Percentiles rank a stretch among this genome's conserved stretches.
Conservation (phyloP, 2,329 filamentous ascomycete genomes). For the Phoma sp. region DNA sequence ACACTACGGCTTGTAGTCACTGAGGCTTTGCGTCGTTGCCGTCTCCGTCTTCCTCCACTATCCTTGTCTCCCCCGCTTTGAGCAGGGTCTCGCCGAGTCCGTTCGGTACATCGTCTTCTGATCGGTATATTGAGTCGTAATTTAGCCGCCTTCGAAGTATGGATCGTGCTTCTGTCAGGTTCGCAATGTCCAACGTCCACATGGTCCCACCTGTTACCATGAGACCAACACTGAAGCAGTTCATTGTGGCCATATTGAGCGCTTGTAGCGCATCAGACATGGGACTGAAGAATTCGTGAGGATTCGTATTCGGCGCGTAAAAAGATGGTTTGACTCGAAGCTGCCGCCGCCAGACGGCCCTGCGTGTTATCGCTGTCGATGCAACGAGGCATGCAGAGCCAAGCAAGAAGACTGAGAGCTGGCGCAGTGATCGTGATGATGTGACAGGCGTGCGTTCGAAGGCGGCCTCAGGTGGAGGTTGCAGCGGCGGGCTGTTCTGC, state of each 20-base stretch:
- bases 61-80: slow-evolving; percentile 55
- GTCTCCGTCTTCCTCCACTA: slow-evolving; percentile 26
- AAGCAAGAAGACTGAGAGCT: slow-evolving; percentile 74
- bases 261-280: slow-evolving; percentile 81
- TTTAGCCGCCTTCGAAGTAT: slow-evolving; percentile 64
- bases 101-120: slow-evolving; percentile 33
- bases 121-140: slow-evolving; percentile 62
- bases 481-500: slow-evolving; percentile 6
- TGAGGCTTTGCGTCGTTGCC: slow-evolving; percentile 17
- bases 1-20: slow-evolving; percentile 31
- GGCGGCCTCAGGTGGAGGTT: slow-evolving; percentile 25
- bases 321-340: slow-evolving; percentile 71
- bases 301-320: slow-evolving; percentile 67
- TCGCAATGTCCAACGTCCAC: slow-evolving; percentile 77
- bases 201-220: slow-evolving; percentile 76
- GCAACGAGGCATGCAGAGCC: slow-evolving; percentile 79
- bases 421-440: slow-evolving; percentile 62
- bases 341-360: slow-evolving; percentile 71
- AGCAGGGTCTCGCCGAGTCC: slow-evolving; percentile 42
- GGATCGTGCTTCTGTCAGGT: slow-evolving; percentile 62
- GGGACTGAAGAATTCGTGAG: slow-evolving; percentile 63
- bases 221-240: slow-evolving; percentile 78
- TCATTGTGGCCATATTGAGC: slow-evolving; percentile 84
- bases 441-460: slow-evolving; percentile 46
- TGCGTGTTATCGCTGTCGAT: slow-evolving; percentile 68